Conservation (phyloP, 2,329 filamentous ascomycete species). For the Neonectria hederae region DNA sequence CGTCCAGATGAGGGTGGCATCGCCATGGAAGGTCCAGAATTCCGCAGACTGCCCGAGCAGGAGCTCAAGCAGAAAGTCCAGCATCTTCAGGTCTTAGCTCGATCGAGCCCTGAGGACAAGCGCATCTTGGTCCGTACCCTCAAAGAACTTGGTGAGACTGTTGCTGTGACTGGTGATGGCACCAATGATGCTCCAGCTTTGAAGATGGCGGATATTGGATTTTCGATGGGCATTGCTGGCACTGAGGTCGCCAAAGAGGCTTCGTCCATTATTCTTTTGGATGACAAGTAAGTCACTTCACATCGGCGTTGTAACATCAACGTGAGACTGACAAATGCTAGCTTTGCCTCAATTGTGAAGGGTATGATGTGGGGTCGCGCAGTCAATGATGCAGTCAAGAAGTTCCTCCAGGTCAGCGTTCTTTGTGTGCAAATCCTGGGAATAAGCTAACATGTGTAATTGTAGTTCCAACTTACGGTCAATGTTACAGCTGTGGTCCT, state of each 20-base stretch:
- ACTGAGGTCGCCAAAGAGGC: conserved; percentile 72
- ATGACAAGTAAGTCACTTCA: conserved; percentile 58
- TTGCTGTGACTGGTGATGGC: conserved; percentile 69
- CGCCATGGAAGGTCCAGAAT: conserved; percentile 65
- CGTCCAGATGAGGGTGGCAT: conserved; percentile 69
- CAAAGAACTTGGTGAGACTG: conserved; percentile 69
- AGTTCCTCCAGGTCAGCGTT: conserved; percentile 64
- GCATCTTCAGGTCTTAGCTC: conserved; percentile 69
- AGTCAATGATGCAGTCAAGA: conserved; percentile 71
- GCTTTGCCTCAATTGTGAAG: conserved; percentile 66
- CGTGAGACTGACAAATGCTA: conserved; percentile 22
- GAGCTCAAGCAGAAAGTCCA: conserved; percentile 64
- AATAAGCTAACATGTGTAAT: not conserved
- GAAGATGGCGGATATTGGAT: conserved; percentile 69
- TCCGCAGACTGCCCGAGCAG: conserved; percentile 65
- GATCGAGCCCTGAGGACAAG: conserved; percentile 74
- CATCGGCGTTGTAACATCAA: not conserved
- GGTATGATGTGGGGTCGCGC: conserved; percentile 70
- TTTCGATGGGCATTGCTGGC: conserved; percentile 72
- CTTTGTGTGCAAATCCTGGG: not conserved
- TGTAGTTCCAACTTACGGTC: conserved; percentile 69
- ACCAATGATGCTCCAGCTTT: conserved; percentile 70
- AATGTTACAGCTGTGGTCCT: conserved; percentile 70
- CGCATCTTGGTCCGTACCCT: conserved; percentile 68
- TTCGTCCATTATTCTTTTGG: conserved; percentile 68